A percentile compares a stretch with the other conserved stretches of the same genome.
phyloP scores from a whole-genome alignment of 352 stramenopile genomes.

The Phytophthora colocasiae region DNA sequence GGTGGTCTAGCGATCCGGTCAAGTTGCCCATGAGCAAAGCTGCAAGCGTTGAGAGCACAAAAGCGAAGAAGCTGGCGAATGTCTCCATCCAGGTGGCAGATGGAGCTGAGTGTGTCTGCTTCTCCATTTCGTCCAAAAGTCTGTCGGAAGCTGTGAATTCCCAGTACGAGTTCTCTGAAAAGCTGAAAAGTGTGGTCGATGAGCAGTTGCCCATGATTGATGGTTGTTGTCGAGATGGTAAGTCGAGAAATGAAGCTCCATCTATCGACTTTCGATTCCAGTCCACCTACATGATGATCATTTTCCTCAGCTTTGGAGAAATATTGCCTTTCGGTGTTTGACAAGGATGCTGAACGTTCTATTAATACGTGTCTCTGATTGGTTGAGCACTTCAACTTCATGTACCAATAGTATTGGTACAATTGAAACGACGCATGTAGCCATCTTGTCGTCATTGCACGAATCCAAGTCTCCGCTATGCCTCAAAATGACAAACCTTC shows the following conservation, averaged over 20 bases:
- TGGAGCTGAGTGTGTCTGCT: constrained; percentile 21
- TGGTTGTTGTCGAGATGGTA: constrained; percentile 14
- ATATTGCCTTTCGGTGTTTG: constrained; percentile 31
- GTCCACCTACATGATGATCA: constrained; percentile 10
- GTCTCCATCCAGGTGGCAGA: constrained; percentile 12
- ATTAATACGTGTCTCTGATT: constrained; percentile 29
- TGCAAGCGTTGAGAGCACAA: constrained; percentile 21
- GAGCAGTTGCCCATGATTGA: constrained; percentile 56
- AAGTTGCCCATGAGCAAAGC: constrained; percentile 24
- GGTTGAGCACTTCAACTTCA: constrained; percentile 28
- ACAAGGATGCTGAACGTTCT: constrained; percentile 23
- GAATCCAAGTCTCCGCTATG: constrained; percentile 15
- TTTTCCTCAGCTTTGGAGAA: constrained; percentile 21
- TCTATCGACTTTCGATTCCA: background rate
- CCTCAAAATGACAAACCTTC: constrained; percentile 8
- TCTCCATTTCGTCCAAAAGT: constrained; percentile 33
- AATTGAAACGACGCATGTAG: constrained; percentile 30
- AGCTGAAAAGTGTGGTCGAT: constrained; percentile 39
- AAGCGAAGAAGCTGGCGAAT: constrained; percentile 7
- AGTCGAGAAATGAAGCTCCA: constrained; percentile 49
- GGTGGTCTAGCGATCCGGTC: constrained; percentile 11
- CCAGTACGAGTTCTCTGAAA: constrained; percentile 2
- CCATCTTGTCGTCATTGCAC: constrained; percentile 26
- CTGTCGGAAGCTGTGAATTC: constrained; percentile 28
- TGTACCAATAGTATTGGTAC: constrained; percentile 22